Conservation (phyloP, 805 yeast genomes). For the Starmerella riodocensis region DNA sequence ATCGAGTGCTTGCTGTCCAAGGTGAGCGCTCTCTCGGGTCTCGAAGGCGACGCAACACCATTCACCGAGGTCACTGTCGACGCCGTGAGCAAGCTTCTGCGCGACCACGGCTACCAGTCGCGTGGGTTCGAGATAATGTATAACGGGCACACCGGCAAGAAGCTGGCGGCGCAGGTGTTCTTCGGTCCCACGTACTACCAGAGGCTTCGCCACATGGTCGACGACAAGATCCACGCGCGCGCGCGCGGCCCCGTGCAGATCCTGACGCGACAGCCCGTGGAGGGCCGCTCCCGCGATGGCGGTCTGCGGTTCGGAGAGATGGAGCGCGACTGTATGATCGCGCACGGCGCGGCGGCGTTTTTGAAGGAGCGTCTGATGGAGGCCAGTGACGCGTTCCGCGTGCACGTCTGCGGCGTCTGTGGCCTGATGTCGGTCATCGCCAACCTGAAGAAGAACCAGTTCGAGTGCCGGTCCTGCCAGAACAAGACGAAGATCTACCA, state of each 20-base stretch:
- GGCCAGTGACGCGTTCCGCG: slow-evolving; percentile 97
- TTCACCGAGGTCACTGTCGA: slow-evolving; percentile 97
- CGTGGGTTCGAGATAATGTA: slow-evolving; percentile 98
- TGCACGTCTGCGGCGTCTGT: slow-evolving; percentile 95
- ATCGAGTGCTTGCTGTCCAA: slow-evolving; percentile 94
- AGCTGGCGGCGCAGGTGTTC: slow-evolving; percentile 94
- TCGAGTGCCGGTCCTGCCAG: slow-evolving; percentile 96
- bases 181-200: slow-evolving; percentile 99
- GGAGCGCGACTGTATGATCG: slow-evolving; percentile 99
- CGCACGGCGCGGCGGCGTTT: slow-evolving; percentile 98
- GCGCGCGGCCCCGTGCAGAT: slow-evolving; percentile 99
- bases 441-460: slow-evolving; percentile 91
- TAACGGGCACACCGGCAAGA: slow-evolving; percentile 97
- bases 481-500: slow-evolving; percentile 97
- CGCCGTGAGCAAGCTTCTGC: slow-evolving; percentile 78
- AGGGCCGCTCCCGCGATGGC: slow-evolving; percentile 98
- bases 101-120: slow-evolving; percentile 94
- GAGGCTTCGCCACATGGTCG: slow-evolving; percentile 98
- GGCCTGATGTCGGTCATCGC: slow-evolving; percentile 98
- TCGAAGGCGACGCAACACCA: slow-evolving; percentile 99
- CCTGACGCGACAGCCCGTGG: slow-evolving; percentile 95
- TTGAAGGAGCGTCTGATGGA: slow-evolving; percentile 96
- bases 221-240: slow-evolving; percentile 96
- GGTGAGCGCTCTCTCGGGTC: slow-evolving; percentile 86
- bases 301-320: slow-evolving; percentile 98